Evolutionary conservation across 768 basidiomycete genomes (phyloP).

Genomic region (Tricholoma bakamatsutake): DNA sequence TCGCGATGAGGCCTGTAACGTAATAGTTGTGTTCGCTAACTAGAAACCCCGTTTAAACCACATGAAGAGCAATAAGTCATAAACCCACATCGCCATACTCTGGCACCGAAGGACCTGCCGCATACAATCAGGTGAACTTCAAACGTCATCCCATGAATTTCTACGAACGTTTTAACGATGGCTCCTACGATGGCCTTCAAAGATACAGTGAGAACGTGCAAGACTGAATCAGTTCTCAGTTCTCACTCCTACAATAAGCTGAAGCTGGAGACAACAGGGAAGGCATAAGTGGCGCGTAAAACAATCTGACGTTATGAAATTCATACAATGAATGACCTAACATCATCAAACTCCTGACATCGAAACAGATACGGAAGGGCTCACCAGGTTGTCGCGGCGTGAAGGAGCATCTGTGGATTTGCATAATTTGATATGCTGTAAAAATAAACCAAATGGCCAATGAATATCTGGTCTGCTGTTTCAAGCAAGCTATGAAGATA

Average conservation of each 20-base stretch:
- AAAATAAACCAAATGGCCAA: constrained; percentile 50
- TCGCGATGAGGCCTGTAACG: constrained; percentile 48
- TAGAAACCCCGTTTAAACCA: constrained; percentile 15
- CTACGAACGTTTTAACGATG: constrained; percentile 45
- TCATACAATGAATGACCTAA: constrained; percentile 49
- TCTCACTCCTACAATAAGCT: constrained; percentile 39
- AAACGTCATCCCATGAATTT: not conserved
- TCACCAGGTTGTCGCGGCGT: constrained; percentile 41
- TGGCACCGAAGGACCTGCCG: constrained; percentile 48
- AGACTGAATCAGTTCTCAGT: not conserved
- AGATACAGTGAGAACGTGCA: not conserved
- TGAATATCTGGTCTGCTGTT: constrained; percentile 48
- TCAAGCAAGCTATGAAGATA: constrained; percentile 39
- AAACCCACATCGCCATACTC: constrained; percentile 59
- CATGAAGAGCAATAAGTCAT: not conserved
- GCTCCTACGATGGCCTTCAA: constrained; percentile 47
- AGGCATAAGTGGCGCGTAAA: not conserved
- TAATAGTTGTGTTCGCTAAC: constrained; percentile 54
- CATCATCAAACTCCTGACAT: not conserved
- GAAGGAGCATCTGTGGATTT: constrained; percentile 27
- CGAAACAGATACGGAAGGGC: constrained; percentile 8
- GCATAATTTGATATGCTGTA: constrained; percentile 45
- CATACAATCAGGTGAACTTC: constrained; percentile 1
- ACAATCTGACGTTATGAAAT: not conserved
- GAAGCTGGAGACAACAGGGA: constrained; percentile 28